Conservation (phyloP, 2,329 filamentous ascomycete species). For the Stenocarpella maydis region DNA sequence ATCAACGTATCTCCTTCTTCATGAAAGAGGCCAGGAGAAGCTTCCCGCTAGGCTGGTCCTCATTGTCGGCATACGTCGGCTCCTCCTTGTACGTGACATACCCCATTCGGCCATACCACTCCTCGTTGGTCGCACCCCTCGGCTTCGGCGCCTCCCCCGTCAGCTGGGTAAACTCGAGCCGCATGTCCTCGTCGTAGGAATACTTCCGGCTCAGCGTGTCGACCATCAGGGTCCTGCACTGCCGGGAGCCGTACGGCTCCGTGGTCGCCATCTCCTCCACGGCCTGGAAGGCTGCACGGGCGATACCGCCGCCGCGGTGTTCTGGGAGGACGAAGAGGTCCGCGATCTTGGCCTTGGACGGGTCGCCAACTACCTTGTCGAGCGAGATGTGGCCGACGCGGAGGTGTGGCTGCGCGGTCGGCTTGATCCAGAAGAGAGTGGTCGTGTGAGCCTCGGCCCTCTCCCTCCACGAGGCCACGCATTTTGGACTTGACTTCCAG, state of each 20-base stretch:
- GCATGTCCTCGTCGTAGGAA: slow-evolving; percentile 34
- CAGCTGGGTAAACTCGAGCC: slow-evolving; percentile 19
- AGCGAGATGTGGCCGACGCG: slow-evolving; percentile 32
- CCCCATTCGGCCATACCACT: slow-evolving; percentile 35
- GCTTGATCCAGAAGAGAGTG: slow-evolving; percentile 33
- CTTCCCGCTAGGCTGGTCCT: background rate
- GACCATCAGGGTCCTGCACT: slow-evolving; percentile 32
- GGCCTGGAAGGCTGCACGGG: slow-evolving; percentile 29
- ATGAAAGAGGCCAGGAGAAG: background rate
- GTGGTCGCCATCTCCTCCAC: slow-evolving; percentile 31
- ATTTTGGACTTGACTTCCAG: slow-evolving; percentile 23
- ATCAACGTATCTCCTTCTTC: slow-evolving; percentile 8
- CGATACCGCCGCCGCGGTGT: slow-evolving; percentile 32
- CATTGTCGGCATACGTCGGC: background rate
- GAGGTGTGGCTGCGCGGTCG: slow-evolving; percentile 20
- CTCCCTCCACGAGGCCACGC: slow-evolving; percentile 24
- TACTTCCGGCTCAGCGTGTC: slow-evolving; percentile 33
- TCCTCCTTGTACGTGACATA: slow-evolving; percentile 35
- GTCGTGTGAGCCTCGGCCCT: slow-evolving; percentile 11
- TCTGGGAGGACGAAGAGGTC: slow-evolving; percentile 37
- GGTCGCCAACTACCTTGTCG: slow-evolving; percentile 28
- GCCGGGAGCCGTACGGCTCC: slow-evolving; percentile 36
- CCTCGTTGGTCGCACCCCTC: slow-evolving; percentile 30
- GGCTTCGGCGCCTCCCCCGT: background rate
- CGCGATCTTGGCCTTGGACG: slow-evolving; percentile 21